Percentiles rank a stretch among this genome's conserved stretches.
phyloP scores from a whole-genome alignment of 2,329 filamentous ascomycete species.

The Trichoderma koningii region DNA sequence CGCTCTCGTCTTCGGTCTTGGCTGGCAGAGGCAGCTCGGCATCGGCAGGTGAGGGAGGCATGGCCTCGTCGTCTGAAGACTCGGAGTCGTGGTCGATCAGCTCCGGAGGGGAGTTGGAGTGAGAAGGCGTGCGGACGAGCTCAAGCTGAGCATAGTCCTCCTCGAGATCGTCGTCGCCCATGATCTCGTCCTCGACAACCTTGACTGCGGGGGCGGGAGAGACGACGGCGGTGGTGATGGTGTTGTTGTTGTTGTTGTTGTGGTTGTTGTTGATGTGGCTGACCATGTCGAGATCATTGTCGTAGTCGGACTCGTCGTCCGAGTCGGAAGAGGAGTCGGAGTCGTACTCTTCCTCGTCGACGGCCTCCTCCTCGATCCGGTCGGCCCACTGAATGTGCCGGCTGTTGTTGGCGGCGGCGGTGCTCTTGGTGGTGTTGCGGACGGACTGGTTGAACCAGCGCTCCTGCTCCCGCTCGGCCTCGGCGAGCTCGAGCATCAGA shows the following conservation, averaged over 20 bases:
- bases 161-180: constrained; percentile 57
- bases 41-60: constrained; percentile 70
- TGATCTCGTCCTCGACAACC: constrained; percentile 47
- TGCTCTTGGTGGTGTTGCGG: constrained; percentile 68
- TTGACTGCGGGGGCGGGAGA: constrained; percentile 41
- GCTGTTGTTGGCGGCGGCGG: constrained; percentile 59
- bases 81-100: constrained; percentile 70
- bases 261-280: constrained; percentile 39
- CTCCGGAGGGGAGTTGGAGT: constrained; percentile 67
- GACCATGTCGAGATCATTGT: constrained; percentile 58
- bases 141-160: constrained; percentile 67
- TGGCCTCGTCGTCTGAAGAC: constrained; percentile 72
- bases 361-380: constrained; percentile 67
- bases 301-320: constrained; percentile 55
- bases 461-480: constrained; percentile 94
- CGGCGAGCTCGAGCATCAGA: constrained; percentile 87
- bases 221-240: constrained; percentile 39
- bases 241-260: constrained; percentile 29
- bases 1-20: constrained; percentile 46
- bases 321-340: constrained; percentile 56
- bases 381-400: constrained; percentile 88
- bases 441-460: constrained; percentile 97
- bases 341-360: constrained; percentile 64
- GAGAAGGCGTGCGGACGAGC: constrained; percentile 69
- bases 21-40: constrained; percentile 59